Base-by-base conservation (phyloP, 495 filamentous ascomycete species). In the Penicillium flavigenum region DNA sequence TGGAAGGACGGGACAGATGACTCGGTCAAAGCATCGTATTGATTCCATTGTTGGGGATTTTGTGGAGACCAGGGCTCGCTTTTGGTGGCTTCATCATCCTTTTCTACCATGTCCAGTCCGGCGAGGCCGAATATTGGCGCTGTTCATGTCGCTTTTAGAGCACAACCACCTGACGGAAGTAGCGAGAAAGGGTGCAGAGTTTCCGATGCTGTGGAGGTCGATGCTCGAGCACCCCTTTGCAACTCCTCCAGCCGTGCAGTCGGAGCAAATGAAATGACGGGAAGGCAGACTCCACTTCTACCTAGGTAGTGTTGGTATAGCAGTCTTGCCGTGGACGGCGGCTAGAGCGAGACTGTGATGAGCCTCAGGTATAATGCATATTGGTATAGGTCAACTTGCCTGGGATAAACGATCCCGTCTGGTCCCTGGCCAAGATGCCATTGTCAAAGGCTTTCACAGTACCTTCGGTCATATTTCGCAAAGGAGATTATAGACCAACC, bases 341-440 rank as follows among this genome's bases (percentile, higher is more conserved):
- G 24, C 60, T 62, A 54, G 12, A 43, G 42, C 24, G 32, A 53
- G 17, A 26, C 20, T 3, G 39, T 20, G 29, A 48, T 43, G 20
- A 47, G 50, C 27, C 26, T 36, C 41, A 29, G 20, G 22, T 3
- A 32, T 41, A 19, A 39, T 51, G 26, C 24, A 36, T 26, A 31
- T 42, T 3, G 4, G 16, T 39, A 50, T 29, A 17, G 34, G 1
- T 16, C 17, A 31, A 45, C 36, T 59, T 9, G 55, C 60, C 56
- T 44, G 41, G 12, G 49, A 43, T 22, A 42, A 14, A 39, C 17
- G 19, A 17, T 19, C 20, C 19, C 39, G 2, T 22, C 17, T 9
- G 17, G 12, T 12, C 10, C 51, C 60, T 22, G 51, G 60, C 60
- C 60, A 59, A 39, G 60, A 62, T 59, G 56, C 17, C 60, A 59